These are phyloP conservation scores for Solanum commersonii DNA, from an alignment of 257 asterid species.

Conservation along the genomic window DNA sequence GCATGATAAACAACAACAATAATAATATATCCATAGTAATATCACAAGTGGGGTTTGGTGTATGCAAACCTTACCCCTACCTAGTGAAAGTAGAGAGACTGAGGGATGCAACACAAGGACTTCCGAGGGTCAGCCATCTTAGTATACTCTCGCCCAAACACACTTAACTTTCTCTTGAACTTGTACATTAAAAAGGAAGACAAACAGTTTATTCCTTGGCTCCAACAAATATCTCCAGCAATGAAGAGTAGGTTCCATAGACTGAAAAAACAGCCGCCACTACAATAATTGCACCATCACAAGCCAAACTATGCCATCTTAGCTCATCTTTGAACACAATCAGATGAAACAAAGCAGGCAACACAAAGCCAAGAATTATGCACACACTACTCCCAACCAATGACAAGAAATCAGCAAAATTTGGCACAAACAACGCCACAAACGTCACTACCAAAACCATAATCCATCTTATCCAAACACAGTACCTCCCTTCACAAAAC, in stretches of 20 bases:
- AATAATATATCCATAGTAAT: not conserved
- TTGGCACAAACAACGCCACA: not conserved
- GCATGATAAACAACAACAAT: not conserved
- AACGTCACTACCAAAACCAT: not conserved
- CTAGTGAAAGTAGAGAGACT: not conserved
- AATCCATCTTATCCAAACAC: conserved; percentile 1
- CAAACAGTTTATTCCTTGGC: not conserved
- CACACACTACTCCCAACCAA: conserved; percentile 4
- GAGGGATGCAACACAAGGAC: not conserved
- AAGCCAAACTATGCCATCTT: not conserved
- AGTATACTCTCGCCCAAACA: not conserved
- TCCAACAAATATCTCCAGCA: not conserved
- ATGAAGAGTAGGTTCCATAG: not conserved
- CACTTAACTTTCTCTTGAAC: not conserved
- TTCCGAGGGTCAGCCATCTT: not conserved
- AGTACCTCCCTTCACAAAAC: not conserved
- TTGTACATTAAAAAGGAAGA: not conserved
- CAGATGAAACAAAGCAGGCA: not conserved
- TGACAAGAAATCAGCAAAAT: conserved; percentile 5
- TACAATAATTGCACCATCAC: not conserved
- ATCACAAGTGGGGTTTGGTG: not conserved
- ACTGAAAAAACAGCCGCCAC: not conserved
- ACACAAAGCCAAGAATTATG: conserved; percentile 1
- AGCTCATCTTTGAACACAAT: not conserved
- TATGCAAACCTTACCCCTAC: not conserved